Conservation (phyloP, 768 basidiomycete genomes). For the Russula abietina region DNA sequence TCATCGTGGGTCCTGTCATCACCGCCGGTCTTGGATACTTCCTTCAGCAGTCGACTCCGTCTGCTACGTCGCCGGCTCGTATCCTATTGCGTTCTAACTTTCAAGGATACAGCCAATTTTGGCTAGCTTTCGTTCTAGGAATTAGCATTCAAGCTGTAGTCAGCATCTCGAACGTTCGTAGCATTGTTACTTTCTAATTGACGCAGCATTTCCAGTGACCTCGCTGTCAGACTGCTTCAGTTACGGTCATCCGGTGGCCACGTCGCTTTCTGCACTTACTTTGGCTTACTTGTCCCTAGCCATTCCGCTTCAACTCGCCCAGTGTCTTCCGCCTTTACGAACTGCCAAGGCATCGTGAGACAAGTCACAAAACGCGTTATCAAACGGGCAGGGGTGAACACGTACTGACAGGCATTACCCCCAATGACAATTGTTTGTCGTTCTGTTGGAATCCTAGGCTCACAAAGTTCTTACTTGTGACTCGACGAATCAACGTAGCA, state of each 20-base stretch:
- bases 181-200: background rate
- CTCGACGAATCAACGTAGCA: constrained; percentile 41
- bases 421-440: constrained; percentile 46
- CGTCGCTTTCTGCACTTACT: constrained; percentile 44
- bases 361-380: too few relatives aligned
- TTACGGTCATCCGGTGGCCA: constrained; percentile 52
- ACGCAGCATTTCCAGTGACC: constrained; percentile 11
- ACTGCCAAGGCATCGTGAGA: too few relatives aligned
- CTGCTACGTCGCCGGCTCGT: background rate
- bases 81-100: constrained; percentile 14
- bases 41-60: constrained; percentile 18
- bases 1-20: constrained; percentile 56
- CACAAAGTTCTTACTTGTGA: constrained; percentile 51
- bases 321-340: too few relatives aligned
- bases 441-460: constrained; percentile 52
- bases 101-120: constrained; percentile 52
- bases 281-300: constrained; percentile 47
- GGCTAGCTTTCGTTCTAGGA: constrained; percentile 47
- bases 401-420: too few relatives aligned
- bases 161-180: constrained; percentile 49
- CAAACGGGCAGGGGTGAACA: too few relatives aligned
- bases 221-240: constrained; percentile 45
- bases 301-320: constrained; percentile 36
- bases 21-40: constrained; percentile 37
- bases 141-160: constrained; percentile 42